phyloP scores from a whole-genome alignment of 345 rosid genomes.

The Eucalyptus grandis region DNA sequence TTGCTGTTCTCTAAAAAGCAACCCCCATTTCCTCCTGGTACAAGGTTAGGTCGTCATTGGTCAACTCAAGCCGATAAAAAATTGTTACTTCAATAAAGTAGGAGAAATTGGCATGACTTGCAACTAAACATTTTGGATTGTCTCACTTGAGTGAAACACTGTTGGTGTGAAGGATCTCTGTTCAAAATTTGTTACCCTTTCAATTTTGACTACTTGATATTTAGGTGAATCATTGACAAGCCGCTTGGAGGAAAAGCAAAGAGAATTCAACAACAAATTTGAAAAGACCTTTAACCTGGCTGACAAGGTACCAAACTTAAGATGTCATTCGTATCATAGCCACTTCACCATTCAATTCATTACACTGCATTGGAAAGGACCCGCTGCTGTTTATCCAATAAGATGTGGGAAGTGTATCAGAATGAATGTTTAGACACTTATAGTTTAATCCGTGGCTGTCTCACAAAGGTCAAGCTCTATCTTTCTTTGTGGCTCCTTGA shows the following conservation, averaged over 20 bases:
- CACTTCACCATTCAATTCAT: not conserved
- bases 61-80: not conserved
- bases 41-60: not conserved
- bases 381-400: not conserved
- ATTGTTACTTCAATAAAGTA: not conserved
- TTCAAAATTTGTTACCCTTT: not conserved
- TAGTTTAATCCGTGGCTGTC: not conserved
- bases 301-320: constrained; percentile 33
- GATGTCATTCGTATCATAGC: not conserved
- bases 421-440: not conserved
- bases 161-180: not conserved
- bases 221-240: constrained; percentile 42
- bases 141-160: not conserved
- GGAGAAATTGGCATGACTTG: not conserved
- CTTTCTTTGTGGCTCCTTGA: not conserved
- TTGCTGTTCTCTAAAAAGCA: not conserved
- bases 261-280: constrained; percentile 65
- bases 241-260: constrained; percentile 42
- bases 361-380: not conserved
- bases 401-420: not conserved
- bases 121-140: not conserved
- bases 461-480: not conserved
- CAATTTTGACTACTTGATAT: not conserved
- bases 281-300: constrained; percentile 37
- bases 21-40: not conserved